Conservation (phyloP, 495 filamentous ascomycete genomes). For the Neurospora pannonica region DNA sequence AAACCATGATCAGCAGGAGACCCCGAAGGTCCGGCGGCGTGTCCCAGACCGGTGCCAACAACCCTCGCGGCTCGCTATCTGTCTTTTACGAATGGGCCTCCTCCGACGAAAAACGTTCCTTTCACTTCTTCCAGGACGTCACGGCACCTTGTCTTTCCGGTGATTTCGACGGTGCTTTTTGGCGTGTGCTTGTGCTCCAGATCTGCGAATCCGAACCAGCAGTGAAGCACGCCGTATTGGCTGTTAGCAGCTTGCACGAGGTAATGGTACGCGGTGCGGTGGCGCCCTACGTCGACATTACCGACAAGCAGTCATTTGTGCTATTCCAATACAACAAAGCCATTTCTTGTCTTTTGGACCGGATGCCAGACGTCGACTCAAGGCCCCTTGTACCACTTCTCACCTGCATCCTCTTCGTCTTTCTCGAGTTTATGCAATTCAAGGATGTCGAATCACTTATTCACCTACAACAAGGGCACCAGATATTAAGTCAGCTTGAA, state of each 20-base stretch:
- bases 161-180: constrained; percentile 44
- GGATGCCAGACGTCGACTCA: constrained; percentile 29
- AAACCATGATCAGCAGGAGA: constrained; percentile 19
- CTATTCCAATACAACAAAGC: constrained; percentile 47
- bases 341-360: constrained; percentile 33
- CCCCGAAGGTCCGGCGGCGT: constrained; percentile 12
- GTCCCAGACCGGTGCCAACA: not conserved
- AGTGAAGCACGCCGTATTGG: constrained; percentile 49
- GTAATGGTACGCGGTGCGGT: constrained; percentile 17
- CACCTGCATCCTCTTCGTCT: constrained; percentile 49
- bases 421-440: constrained; percentile 46
- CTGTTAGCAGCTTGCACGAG: constrained; percentile 47
- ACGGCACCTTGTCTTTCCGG: constrained; percentile 40
- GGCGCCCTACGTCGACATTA: constrained; percentile 24
- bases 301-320: constrained; percentile 28
- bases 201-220: constrained; percentile 47
- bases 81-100: constrained; percentile 23
- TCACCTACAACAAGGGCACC: constrained; percentile 31
- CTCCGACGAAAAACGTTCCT: constrained; percentile 30
- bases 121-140: constrained; percentile 44
- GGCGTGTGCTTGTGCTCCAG: constrained; percentile 47
- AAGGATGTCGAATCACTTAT: constrained; percentile 35
- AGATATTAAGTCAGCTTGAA: constrained; percentile 28
- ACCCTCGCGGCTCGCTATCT: constrained; percentile 9
- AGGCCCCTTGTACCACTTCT: constrained; percentile 40